These are phyloP conservation scores for Gynandropsis gynandra DNA, from an alignment of 345 rosid species.

Conservation along the genomic window DNA sequence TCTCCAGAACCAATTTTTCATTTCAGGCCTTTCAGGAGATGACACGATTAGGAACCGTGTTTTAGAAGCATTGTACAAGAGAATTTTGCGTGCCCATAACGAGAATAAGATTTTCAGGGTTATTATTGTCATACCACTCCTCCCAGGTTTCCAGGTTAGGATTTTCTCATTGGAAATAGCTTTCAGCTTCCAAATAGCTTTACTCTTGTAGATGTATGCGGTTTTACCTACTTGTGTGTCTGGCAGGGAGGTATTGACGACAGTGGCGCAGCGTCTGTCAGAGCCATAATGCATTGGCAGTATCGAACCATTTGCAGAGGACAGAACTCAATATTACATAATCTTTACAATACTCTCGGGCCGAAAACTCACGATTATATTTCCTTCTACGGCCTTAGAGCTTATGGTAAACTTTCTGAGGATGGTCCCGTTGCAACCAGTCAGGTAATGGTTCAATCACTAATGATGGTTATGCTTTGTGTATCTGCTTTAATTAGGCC, in stretches of 20 bases:
- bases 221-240: conserved; percentile 14
- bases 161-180: not conserved
- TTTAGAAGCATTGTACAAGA: conserved; percentile 74
- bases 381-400: conserved; percentile 91
- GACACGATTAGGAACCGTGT: conserved; percentile 79
- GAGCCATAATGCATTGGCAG: conserved; percentile 99
- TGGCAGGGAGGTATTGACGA: conserved; percentile 95
- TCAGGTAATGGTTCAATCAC: conserved; percentile 49
- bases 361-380: conserved; percentile 68
- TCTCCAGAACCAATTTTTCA: conserved; percentile 97
- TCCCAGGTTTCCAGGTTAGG: conserved; percentile 94
- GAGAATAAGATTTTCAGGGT: conserved; percentile 84
- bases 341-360: conserved; percentile 69
- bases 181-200: conserved; percentile 8
- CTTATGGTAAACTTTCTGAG: conserved; percentile 72
- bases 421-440: conserved; percentile 89
- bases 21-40: conserved; percentile 97
- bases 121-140: conserved; percentile 86
- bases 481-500: not conserved
- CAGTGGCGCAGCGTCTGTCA: conserved; percentile 93
- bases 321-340: conserved; percentile 77
- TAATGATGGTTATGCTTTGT: conserved; percentile 2
- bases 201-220: not conserved
- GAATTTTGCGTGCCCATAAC: conserved; percentile 74
- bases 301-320: conserved; percentile 95